Base-by-base conservation (phyloP, 106 monocot genomes). In the Ottelia alismoides region DNA sequence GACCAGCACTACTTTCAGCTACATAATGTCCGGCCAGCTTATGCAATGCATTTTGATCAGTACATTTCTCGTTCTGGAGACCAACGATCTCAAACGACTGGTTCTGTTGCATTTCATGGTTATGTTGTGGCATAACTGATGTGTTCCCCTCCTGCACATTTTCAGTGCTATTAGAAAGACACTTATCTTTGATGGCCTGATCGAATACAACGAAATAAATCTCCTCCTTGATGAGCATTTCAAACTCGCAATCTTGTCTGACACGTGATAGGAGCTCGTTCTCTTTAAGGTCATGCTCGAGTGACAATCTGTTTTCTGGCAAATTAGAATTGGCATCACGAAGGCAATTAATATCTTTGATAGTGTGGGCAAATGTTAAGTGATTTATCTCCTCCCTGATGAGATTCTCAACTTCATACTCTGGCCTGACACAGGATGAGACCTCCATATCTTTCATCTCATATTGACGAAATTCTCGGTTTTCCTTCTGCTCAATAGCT, bases 291-390 rank as follows among this genome's bases (percentile, higher is more conserved):
- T 12, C 18, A 10, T 53, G 7, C 14, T 30, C 20, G 27, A 28
- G 16, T 12, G 27, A 53, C n/a, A 27, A 18, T n/a, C 53, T 27
- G 12, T 14, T 30, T 3, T 56, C 11, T 11, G 25, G 5, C 35
- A 31, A 21, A 17, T 40, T 31, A 5, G 7, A 21, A 27, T n/a
- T 11, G n/a, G n/a, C n/a, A n/a, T n/a, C n/a, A n/a, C n/a, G n/a
- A n/a, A n/a, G n/a, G n/a, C n/a, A n/a, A n/a, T 27, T 31, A 3
- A 66, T 28, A 55, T 74, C 71, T 72, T 78, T 78, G 11, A 70
- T 27, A 49, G 31, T 28, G 27, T 61, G 58, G 35, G 27, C 17
- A 10, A 78, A 45, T 61, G 75, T 28, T 30, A 57, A 35, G 26
- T 24, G 27, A 20, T 66, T 25, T 16, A 62, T 61, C 0, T 69